Evolutionary conservation across 805 yeast genomes (phyloP), one percentile per base, ranked within the genome.

Genomic region (Komagataella phaffii): DNA sequence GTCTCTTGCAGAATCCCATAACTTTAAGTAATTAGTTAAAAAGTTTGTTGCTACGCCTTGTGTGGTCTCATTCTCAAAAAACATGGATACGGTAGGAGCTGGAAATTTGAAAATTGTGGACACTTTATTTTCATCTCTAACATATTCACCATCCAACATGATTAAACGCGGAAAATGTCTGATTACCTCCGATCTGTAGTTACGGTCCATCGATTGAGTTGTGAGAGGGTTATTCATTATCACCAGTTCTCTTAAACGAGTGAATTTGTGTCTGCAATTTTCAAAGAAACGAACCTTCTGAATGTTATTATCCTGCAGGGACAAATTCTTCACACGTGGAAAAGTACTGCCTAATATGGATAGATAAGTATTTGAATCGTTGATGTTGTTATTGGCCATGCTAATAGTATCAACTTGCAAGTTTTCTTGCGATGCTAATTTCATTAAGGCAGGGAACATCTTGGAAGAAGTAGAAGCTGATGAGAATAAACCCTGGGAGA

Each of bases 401-500:
- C 83, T 85, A 6, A 90, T 78, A 53, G 88, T 82, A 30, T 81
- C 83, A 3, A 89, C 83, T 24, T 77, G 80, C n/a, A 63, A 40
- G 3, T 58, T 58, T 36, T 66, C 66, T 51, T 78, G 77, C 3
- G 71, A 67, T 1, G 96, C 96, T 7, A 91, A 66, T 62, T 84
- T 86, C 85, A 91, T 79, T 56, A 93, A 68, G 0, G 98, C 98
- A 8, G 88, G 85, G 64, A 91, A 88, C 76, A 89, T 83, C 65
- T 91, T 93, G 12, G 90, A 75, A 3, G 81, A 68, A 14, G 78
- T 75, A 12, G 53, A 54, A 1, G 62, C 49, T 21, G 57, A 58
- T 3, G 64, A 52, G 55, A 89, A 81, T 50, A 88, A 70, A 0
- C 96, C 95, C 54, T 74, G 75, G 17, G 74, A 67, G 10, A 65